Evolutionary conservation across 1,284 basidiomycete species (phyloP).

Genomic region (Cryptococcus sp.): DNA sequence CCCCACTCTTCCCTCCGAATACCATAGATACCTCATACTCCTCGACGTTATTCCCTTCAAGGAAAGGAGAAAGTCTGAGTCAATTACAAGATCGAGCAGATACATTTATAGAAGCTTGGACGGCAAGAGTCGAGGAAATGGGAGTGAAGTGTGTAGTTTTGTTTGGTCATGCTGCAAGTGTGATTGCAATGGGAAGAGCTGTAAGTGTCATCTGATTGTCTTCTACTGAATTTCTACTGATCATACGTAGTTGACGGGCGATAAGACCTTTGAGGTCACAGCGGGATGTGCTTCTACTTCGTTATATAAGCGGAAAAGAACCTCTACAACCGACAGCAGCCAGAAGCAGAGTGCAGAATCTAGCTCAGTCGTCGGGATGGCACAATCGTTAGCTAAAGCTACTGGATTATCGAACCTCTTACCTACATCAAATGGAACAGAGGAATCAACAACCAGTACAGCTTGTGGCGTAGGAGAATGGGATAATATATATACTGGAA

Average conservation of each 20-base stretch:
- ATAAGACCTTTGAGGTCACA: conserved; percentile 26
- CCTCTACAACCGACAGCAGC: not conserved
- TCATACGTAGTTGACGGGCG: conserved; percentile 31
- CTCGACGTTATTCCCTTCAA: conserved; percentile 48
- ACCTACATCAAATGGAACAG: no score
- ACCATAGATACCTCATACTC: conserved; percentile 35
- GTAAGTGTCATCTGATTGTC: conserved; percentile 18
- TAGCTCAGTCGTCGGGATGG: no score
- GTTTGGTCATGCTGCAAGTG: conserved; percentile 52
- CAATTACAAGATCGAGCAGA: conserved; percentile 45
- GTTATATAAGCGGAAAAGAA: conserved; percentile 31
- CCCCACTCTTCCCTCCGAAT: conserved; percentile 27
- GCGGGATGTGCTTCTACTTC: conserved; percentile 45
- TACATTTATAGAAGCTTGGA: conserved; percentile 38
- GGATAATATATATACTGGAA: conserved; percentile 37
- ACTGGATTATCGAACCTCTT: no score
- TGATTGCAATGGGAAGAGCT: conserved; percentile 45
- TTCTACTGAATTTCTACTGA: not conserved
- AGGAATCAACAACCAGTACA: no score
- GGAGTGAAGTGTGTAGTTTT: conserved; percentile 46
- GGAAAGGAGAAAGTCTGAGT: conserved; percentile 47
- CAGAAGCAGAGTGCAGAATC: not conserved
- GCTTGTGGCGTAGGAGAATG: conserved; percentile 35
- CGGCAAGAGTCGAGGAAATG: conserved; percentile 32
- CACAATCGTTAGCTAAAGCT: no score